Base-by-base conservation (phyloP, 805 yeast species). In the Candida loeiensis region DNA sequence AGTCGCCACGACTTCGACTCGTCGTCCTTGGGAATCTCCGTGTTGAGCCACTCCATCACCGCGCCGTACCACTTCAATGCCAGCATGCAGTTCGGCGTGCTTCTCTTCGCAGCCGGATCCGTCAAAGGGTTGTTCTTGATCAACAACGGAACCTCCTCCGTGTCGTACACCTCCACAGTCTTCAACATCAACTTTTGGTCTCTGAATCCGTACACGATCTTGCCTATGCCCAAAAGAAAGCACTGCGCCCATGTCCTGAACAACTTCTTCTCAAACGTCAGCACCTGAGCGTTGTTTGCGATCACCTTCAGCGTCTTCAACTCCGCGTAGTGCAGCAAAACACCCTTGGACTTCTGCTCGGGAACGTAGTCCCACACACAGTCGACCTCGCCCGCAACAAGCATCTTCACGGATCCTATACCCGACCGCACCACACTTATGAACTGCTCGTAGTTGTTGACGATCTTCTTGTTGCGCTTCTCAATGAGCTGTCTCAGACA, bases 161-260 rank as follows among this genome's bases (percentile, higher is more conserved):
- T 83, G 37, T 76, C 68, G 58, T 66, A 89, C 43, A 84, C 80
- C 61, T 93, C 98, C 2, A 86, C 79, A 3, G 82, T 63, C 46
- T 74, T 67, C 40, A 91, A 63, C n/a, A 74, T 59, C 31, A 83
- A 70, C 24, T 77, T 63, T 13, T 84, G 84, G 56, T 88, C 95
- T 49, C 96, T 74, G 61, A 85, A 93, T 0, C 97, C 99, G 55
- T 86, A 86, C 3, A 85, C 74, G 4, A 91, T 73, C 43, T 76
- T 76, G n/a, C 84, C 80, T 15, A 93, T 75, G 3, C 99, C 99
- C 33, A 87, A 70, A 16, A 93, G 66, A 59, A 89, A 93, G 46
- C 95, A 84, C 64, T 89, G 98, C 2, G 95, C 87, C 99, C 99
- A 93, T 0, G 95, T 74, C 45, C 70, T 76, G 56, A 83, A 77